A percentile compares a stretch with the other conserved stretches of the same genome.
These are phyloP conservation scores for Kingdonia uniflora DNA, from an alignment of 164 flowering plant species.

Conservation along the genomic window DNA sequence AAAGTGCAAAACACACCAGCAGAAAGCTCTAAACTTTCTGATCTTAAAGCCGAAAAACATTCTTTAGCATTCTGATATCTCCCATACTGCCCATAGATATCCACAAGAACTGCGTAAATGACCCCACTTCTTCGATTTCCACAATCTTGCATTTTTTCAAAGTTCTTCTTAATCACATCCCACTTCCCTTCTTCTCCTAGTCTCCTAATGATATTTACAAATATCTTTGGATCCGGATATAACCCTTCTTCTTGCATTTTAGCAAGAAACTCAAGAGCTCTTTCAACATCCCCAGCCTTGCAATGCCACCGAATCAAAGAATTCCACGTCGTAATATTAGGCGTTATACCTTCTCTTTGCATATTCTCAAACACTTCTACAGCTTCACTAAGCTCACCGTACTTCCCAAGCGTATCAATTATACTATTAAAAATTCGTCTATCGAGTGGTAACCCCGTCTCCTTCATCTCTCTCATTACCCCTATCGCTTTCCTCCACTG, in stretches of 20 bases:
- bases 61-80: constrained; percentile 54
- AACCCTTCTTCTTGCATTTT: constrained; percentile 73
- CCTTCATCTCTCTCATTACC: constrained; percentile 50
- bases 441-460: constrained; percentile 41
- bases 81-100: constrained; percentile 82
- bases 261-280: constrained; percentile 49
- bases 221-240: constrained; percentile 82
- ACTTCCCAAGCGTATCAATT: constrained; percentile 71
- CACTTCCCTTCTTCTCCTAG: constrained; percentile 81
- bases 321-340: constrained; percentile 70
- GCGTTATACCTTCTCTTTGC: constrained; percentile 43
- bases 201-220: constrained; percentile 45
- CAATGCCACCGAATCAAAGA: constrained; percentile 73
- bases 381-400: constrained; percentile 63
- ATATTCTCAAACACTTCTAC: constrained; percentile 52
- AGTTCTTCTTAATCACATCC: constrained; percentile 45
- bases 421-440: constrained; percentile 55
- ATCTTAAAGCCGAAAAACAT: constrained; percentile 44
- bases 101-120: constrained; percentile 62
- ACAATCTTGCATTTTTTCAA: constrained; percentile 48
- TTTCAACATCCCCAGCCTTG: constrained; percentile 40
- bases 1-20: constrained; percentile 48
- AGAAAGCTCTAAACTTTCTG: constrained; percentile 47
- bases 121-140: constrained; percentile 43
- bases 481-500: constrained; percentile 84